phyloP scores from a whole-genome alignment of 192 early-diverging fungal species.

The Coemansia sp. region DNA sequence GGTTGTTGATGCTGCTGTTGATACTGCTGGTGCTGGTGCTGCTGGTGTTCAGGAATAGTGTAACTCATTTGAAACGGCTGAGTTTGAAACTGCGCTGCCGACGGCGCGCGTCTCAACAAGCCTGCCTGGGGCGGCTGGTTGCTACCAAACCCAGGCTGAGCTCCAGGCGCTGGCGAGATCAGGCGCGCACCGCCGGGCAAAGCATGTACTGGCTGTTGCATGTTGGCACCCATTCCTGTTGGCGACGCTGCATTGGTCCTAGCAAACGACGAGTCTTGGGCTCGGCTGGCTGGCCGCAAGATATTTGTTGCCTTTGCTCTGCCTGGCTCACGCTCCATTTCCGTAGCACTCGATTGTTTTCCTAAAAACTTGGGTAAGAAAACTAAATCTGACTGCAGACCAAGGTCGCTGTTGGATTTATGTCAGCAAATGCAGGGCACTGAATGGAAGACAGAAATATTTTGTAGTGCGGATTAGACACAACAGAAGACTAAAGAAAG shows the following conservation, averaged over 20 bases:
- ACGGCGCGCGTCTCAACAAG: conserved; percentile 34
- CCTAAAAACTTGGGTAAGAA: neutral
- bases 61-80: conserved; percentile 18
- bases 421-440: neutral
- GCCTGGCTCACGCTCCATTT: conserved; percentile 50
- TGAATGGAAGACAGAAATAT: neutral
- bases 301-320: conserved; percentile 54
- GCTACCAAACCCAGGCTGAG: conserved; percentile 12
- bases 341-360: neutral
- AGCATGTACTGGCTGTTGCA: conserved; percentile 10
- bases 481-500: neutral
- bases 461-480: neutral
- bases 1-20: conserved; percentile 27
- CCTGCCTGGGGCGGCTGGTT: conserved; percentile 18
- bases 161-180: conserved; percentile 21
- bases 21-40: conserved; percentile 30
- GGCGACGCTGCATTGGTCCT: conserved; percentile 9
- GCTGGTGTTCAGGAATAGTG: conserved; percentile 14
- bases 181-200: conserved; percentile 34
- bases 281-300: conserved; percentile 46
- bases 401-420: neutral
- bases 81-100: conserved; percentile 34
- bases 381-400: neutral
- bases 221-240: conserved; percentile 2
- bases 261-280: conserved; percentile 20